Percentiles rank a stretch among this genome's conserved stretches.
phyloP scores from a whole-genome alignment of 2,329 filamentous ascomycete species.

The Aspergillus fischeri region DNA sequence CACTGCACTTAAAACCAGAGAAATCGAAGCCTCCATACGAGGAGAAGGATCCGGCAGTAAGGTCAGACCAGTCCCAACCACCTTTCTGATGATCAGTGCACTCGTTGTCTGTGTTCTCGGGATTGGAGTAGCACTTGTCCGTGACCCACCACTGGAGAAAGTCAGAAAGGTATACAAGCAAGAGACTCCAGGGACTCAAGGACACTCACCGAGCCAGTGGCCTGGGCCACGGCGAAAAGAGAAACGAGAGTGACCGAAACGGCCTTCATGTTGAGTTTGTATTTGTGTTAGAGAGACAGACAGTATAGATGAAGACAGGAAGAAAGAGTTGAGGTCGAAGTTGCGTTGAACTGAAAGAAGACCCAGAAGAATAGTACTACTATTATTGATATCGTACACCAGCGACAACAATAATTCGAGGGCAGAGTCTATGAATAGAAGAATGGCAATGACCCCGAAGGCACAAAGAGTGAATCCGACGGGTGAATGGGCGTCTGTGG shows the following conservation, averaged over 20 bases:
- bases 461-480: conserved; percentile 9
- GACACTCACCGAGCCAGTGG: conserved; percentile 42
- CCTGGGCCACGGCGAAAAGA: conserved; percentile 45
- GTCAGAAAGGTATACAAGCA: neutral
- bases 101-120: conserved; percentile 69
- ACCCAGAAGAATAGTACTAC: conserved; percentile 16
- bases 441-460: conserved; percentile 5
- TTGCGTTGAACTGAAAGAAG: conserved; percentile 25
- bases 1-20: conserved; percentile 66
- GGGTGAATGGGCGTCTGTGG: conserved; percentile 41
- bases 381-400: conserved; percentile 16
- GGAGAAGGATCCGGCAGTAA: conserved; percentile 58
- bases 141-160: conserved; percentile 45
- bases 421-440: neutral
- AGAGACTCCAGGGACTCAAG: neutral
- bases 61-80: conserved; percentile 69
- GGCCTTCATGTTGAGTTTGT: conserved; percentile 23
- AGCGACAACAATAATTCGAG: conserved; percentile 13
- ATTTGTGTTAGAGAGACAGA: conserved; percentile 26
- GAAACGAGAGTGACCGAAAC: conserved; percentile 26
- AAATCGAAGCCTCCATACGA: conserved; percentile 71
- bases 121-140: conserved; percentile 58
- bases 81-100: conserved; percentile 66
- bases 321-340: neutral
- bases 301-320: conserved; percentile 4